Conservation (phyloP, 139 green algal species). For the Marvania coccoides region DNA sequence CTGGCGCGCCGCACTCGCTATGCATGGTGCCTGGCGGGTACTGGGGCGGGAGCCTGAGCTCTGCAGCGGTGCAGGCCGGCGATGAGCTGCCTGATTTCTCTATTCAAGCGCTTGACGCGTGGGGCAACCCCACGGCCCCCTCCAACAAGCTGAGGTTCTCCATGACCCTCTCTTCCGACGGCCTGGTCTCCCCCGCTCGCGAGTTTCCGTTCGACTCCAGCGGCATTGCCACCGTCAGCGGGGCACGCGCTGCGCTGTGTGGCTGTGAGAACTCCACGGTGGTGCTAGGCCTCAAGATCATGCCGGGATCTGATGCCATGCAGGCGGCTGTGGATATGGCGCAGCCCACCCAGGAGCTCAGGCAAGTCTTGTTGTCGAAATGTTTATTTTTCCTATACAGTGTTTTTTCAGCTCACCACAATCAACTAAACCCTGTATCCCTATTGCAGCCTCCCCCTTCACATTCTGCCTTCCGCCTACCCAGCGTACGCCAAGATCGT, state of each 20-base stretch:
- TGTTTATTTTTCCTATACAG: too few species aligned
- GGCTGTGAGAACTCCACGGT: neutral
- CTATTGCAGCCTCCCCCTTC: neutral
- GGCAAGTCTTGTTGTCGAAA: too few species aligned
- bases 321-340: slow-evolving; percentile 9
- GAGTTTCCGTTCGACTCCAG: slow-evolving; percentile 20
- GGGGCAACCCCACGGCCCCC: slow-evolving; percentile 45
- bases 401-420: too few species aligned
- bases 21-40: slow-evolving; percentile 36
- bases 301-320: neutral
- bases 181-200: neutral
- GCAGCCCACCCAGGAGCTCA: neutral
- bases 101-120: slow-evolving; percentile 44
- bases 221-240: slow-evolving; percentile 12
- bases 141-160: slow-evolving; percentile 22
- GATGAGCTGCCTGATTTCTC: slow-evolving; percentile 26
- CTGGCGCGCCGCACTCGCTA: slow-evolving; percentile 41
- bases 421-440: too few species aligned
- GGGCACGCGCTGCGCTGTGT: neutral
- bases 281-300: slow-evolving; percentile 3
- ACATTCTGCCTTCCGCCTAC: neutral
- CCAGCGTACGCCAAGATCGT: neutral
- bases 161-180: slow-evolving; percentile 21
- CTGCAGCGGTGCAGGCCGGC: neutral
- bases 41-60: slow-evolving; percentile 5